Base-by-base conservation (phyloP, 306 rosid species). In the Acacia melanoxylon region DNA sequence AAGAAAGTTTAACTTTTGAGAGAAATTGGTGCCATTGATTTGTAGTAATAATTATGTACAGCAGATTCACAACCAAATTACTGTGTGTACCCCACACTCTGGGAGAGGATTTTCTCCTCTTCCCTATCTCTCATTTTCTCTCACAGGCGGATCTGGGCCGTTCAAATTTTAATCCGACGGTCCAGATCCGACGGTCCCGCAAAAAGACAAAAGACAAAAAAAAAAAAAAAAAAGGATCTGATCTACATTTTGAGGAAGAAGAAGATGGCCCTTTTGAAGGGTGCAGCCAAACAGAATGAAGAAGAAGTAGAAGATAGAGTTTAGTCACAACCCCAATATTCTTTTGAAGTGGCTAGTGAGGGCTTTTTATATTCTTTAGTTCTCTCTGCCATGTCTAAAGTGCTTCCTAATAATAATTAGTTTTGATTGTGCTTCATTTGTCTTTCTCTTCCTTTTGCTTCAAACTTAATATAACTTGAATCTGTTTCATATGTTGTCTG, bases 261-360 rank as follows among this genome's bases (percentile, higher is more conserved):
- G 54, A 69, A 5, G 41, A 15, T 78, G 51, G 17, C 65, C 66
- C 66, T 33, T 52, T 42, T 74, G 15, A 48, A 29, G 31, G 77
- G 35, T 17, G 12, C 81, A 10, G 66, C 68, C 65, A 19, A 11
- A 68, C 66, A 78, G 58, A 27, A 61, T 29, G 58, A 65, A 65
- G 44, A 31, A 29, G 25, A 63, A 42, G 25, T 74, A 15, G 62
- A 51, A 59, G 29, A 59, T 12, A 11, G 42, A 62, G 24, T 66
- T 40, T 42, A 37, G 61, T 61, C n/a, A 42, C 68, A 70, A 56
- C 83, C 77, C 68, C 52, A 37, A 6, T 37, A 83, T 85, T 82
- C 77, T 83, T 85, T 69, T 48, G 41, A 20, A 62, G 72, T 59
- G 81, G 80, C 61, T 74, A 68, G 84, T 49, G 83, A 49, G 83